Base-by-base conservation (phyloP, 192 early-diverging fungal species). In the Chytriomyces confervae region DNA sequence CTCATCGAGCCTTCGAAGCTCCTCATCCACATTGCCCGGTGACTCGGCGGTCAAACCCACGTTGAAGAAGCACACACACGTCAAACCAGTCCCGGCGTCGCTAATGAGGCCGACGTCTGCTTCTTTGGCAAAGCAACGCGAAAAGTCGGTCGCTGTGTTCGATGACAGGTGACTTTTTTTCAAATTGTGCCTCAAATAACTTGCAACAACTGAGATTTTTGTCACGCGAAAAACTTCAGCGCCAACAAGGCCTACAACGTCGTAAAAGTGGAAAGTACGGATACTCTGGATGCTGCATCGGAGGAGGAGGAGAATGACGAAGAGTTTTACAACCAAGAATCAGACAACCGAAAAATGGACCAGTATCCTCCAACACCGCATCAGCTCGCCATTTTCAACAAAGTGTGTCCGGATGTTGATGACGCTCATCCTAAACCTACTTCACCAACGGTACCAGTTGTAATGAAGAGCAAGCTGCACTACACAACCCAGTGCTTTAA, bases 321-420 rank as follows among this genome's bases (percentile, higher is more conserved):
- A 68, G 13, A 44, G 10, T 43, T 16, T 46, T 74, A 45, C 61
- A 29, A 50, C 6, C 53, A 62, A 10, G 72, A 63, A 63, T 44
- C 61, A 43, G 62, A 74, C 11, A 46, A 18, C 10, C 36, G 53
- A 10, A 62, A 74, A 45, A n/a, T 20, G 10, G 61, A 74, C 29
- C 60, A 79, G 62, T 86, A 86, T 75, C 82, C 82, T 18, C 67
- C 78, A n/a, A 84, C 82, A 13, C 82, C 85, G 13, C 81, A 82
- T 62, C 85, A 86, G 50, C 79, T 86, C 16, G 61, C 60, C 23
- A 64, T 84, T 23, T 86, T 74, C 75, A 50, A 50, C 62, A 79
- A 68, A 53, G 24, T 82, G 11, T 80, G 75, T 53, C 82, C 81
- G 9, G 66, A 66, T 29, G 75, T 76, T 6, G 77, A 81, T 45